phyloP scores from a whole-genome alignment of 2,329 filamentous ascomycete species.

The Helicocarpus griseus region DNA sequence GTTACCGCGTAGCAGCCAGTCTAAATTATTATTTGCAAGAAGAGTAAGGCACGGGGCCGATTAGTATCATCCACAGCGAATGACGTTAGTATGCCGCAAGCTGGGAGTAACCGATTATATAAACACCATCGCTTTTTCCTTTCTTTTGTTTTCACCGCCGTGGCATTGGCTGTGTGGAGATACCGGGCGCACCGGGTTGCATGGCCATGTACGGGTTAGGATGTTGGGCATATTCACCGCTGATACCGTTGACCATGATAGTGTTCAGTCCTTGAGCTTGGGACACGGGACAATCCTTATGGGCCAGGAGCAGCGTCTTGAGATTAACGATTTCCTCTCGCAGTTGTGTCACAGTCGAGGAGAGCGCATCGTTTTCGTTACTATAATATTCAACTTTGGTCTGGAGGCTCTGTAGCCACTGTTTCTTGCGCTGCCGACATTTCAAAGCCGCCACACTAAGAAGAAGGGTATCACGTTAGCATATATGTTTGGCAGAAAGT shows the following conservation, averaged over 20 bases:
- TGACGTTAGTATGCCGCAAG: not conserved
- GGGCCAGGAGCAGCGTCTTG: constrained; percentile 82
- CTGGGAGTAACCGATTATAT: not conserved
- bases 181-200: constrained; percentile 26
- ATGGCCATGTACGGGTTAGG: constrained; percentile 36
- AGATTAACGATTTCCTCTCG: constrained; percentile 90
- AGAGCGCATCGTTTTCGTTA: constrained; percentile 80
- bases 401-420: constrained; percentile 93
- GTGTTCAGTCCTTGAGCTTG: constrained; percentile 64
- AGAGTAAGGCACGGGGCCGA: constrained; percentile 6
- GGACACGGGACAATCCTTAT: constrained; percentile 92
- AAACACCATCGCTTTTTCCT: not conserved
- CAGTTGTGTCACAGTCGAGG: constrained; percentile 70
- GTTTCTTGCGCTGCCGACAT: constrained; percentile 96
- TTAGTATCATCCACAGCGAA: not conserved
- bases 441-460: constrained; percentile 86
- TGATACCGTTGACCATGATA: constrained; percentile 24
- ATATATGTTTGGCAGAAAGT: no score
- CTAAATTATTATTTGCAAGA: constrained; percentile 10
- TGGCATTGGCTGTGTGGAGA: constrained; percentile 26
- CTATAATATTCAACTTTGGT: constrained; percentile 89
- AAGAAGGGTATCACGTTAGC: not conserved
- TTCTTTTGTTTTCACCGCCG: constrained; percentile 20
- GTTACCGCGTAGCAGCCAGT: constrained; percentile 1
- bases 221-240: constrained; percentile 28